Conservation (phyloP, 2,329 filamentous ascomycete species). For the Juglanconis oblonga region DNA sequence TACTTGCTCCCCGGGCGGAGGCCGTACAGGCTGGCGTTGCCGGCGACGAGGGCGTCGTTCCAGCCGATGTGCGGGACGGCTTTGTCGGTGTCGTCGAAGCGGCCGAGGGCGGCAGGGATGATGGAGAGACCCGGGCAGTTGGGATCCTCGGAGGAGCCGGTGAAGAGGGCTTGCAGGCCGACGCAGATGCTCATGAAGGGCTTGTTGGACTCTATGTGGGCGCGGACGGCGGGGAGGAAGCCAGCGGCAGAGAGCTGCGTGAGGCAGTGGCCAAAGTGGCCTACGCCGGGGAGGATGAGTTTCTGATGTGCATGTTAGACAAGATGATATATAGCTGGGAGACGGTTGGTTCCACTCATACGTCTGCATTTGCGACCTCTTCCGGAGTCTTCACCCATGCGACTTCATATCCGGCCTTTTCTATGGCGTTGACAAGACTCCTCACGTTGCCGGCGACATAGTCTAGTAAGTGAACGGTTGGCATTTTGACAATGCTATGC, state of each 20-base stretch:
- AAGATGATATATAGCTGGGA: slow-evolving; percentile 24
- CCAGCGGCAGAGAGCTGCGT: slow-evolving; percentile 77
- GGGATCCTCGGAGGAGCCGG: slow-evolving; percentile 77
- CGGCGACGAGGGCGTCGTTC: slow-evolving; percentile 78
- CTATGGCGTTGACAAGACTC: slow-evolving; percentile 94
- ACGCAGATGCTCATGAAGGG: slow-evolving; percentile 98
- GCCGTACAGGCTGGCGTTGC: slow-evolving; percentile 63
- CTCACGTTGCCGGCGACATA: slow-evolving; percentile 97
- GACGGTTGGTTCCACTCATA: slow-evolving; percentile 38
- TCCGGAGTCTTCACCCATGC: slow-evolving; percentile 86
- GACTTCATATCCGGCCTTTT: slow-evolving; percentile 89
- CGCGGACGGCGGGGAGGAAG: slow-evolving; percentile 77
- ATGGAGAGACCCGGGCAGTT: slow-evolving; percentile 71
- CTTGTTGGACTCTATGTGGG: slow-evolving; percentile 86
- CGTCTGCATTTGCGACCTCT: slow-evolving; percentile 82
- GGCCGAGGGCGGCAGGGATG: slow-evolving; percentile 67
- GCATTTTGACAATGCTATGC: slow-evolving; percentile 49
- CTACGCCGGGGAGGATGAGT: slow-evolving; percentile 93
- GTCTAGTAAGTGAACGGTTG: slow-evolving; percentile 74
- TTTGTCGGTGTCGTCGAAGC: slow-evolving; percentile 76
- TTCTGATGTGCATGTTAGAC: slow-evolving; percentile 50
- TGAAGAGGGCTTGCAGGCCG: slow-evolving; percentile 85
- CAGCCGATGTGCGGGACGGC: slow-evolving; percentile 98
- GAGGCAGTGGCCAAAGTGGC: slow-evolving; percentile 96
- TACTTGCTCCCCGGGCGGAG: slow-evolving; percentile 83